Evolutionary conservation across 78 protist species (phyloP).

Genomic region (Cavenderia fasciculata): DNA sequence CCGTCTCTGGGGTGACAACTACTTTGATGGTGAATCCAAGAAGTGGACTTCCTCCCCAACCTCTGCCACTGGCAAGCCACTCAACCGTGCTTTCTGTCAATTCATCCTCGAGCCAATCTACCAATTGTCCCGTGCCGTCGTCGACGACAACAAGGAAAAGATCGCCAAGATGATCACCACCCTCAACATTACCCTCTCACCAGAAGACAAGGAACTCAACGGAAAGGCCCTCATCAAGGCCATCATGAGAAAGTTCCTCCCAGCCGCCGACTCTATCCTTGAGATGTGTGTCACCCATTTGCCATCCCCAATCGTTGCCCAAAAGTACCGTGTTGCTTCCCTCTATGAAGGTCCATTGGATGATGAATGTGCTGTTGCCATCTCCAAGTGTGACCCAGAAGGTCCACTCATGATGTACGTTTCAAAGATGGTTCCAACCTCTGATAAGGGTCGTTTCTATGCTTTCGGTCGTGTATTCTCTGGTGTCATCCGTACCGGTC

Average conservation of each 20-base stretch:
- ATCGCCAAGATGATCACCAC: slow-evolving; percentile 86
- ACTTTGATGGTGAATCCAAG: slow-evolving; percentile 91
- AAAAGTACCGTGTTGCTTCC: slow-evolving; percentile 95
- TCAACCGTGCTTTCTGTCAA: slow-evolving; percentile 96
- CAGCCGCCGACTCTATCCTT: slow-evolving; percentile 98
- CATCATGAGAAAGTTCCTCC: slow-evolving; percentile 97
- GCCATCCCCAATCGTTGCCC: slow-evolving; percentile 98
- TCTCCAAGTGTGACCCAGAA: slow-evolving; percentile 92
- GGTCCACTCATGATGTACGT: slow-evolving; percentile 99
- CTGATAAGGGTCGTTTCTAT: slow-evolving; percentile 98
- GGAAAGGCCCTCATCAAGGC: slow-evolving; percentile 95
- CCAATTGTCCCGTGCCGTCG: slow-evolving; percentile 91
- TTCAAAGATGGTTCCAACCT: slow-evolving; percentile 99
- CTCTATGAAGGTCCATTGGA: slow-evolving; percentile 98
- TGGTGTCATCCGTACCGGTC: slow-evolving; percentile 97
- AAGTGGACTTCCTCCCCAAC: slow-evolving; percentile 88
- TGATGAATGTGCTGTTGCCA: slow-evolving; percentile 89
- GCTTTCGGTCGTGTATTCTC: slow-evolving; percentile 99
- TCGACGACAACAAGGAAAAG: slow-evolving; percentile 92
- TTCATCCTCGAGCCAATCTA: slow-evolving; percentile 98
- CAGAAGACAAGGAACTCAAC: slow-evolving; percentile 90
- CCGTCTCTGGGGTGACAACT: slow-evolving; percentile 99
- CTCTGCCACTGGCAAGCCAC: slow-evolving; percentile 78
- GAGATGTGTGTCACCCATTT: slow-evolving; percentile 97
- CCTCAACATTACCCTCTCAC: slow-evolving; percentile 87